Evolutionary conservation across 2,329 filamentous ascomycete genomes (phyloP).

Genomic region (Penicillium polonicum): DNA sequence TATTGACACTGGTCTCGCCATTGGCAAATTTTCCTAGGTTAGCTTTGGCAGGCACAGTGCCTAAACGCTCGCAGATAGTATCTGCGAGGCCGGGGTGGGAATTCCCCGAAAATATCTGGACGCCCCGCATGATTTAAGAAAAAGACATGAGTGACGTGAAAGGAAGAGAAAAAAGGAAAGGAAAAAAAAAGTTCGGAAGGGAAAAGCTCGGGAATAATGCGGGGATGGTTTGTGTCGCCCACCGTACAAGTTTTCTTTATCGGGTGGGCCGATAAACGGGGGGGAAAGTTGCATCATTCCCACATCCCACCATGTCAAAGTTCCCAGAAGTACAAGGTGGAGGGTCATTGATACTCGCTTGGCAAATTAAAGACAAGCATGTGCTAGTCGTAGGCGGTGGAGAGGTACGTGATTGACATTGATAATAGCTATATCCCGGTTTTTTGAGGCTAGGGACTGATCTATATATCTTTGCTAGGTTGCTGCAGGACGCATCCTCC

Average conservation of each 20-base stretch:
- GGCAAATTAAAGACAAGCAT: constrained; percentile 86
- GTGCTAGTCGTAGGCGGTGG: constrained; percentile 93
- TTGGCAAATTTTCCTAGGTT: constrained; percentile 67
- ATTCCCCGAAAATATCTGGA: constrained; percentile 66
- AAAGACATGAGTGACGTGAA: constrained; percentile 18
- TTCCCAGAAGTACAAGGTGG: constrained; percentile 85
- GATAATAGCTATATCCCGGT: constrained; percentile 13
- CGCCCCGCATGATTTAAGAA: constrained; percentile 56
- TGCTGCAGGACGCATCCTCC: constrained; percentile 88
- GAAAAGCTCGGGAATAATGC: constrained; percentile 17
- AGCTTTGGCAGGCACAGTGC: constrained; percentile 58
- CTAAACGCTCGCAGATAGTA: constrained; percentile 65
- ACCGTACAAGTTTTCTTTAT: constrained; percentile 21
- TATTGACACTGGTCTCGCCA: constrained; percentile 68
- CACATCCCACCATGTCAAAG: constrained; percentile 46
- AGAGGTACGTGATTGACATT: constrained; percentile 62
- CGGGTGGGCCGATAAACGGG: constrained; percentile 10
- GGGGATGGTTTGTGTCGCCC: constrained; percentile 9
- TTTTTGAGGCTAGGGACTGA: constrained; percentile 12
- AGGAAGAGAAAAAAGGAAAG: constrained; percentile 12
- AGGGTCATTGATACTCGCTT: constrained; percentile 90
- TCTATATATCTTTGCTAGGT: constrained; percentile 60
- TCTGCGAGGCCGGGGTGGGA: constrained; percentile 65
- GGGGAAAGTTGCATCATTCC: constrained; percentile 9
- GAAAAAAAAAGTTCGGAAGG: constrained; percentile 21